phyloP scores from a whole-genome alignment of 2,329 filamentous ascomycete species.

The Parafenestella ontariensis region DNA sequence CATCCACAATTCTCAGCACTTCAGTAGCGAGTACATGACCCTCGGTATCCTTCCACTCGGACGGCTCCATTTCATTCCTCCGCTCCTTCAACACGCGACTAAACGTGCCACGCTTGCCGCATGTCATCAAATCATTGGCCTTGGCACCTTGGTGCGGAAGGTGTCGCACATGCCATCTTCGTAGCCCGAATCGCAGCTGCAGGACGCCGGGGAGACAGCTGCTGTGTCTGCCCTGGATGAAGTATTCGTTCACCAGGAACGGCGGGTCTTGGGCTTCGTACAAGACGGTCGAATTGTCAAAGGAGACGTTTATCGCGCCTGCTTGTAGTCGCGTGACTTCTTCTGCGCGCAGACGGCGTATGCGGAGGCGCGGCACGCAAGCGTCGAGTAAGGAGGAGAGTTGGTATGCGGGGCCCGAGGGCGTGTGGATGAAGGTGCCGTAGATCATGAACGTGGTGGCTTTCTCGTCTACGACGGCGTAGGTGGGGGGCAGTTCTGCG shows the following conservation, averaged over 20 bases:
- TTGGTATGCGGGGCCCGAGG: slow-evolving; percentile 32
- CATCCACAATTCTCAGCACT: slow-evolving; percentile 16
- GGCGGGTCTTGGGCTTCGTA: slow-evolving; percentile 39
- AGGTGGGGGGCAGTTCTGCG: slow-evolving; percentile 27
- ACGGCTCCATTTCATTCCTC: slow-evolving; percentile 23
- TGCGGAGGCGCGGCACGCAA: slow-evolving; percentile 23
- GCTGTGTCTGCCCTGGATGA: slow-evolving; percentile 22
- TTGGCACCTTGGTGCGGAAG: slow-evolving; percentile 17
- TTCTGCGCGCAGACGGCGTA: slow-evolving; percentile 26
- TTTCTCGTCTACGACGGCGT: slow-evolving; percentile 28
- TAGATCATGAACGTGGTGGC: slow-evolving; percentile 32
- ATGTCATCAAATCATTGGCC: slow-evolving; percentile 23
- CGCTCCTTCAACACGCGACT: slow-evolving; percentile 15
- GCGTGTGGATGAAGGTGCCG: slow-evolving; percentile 36
- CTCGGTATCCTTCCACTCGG: slow-evolving; percentile 30
- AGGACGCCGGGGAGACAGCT: slow-evolving; percentile 25
- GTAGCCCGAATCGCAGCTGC: slow-evolving; percentile 23
- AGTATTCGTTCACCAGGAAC: slow-evolving; percentile 28
- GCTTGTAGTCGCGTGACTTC: slow-evolving; percentile 25
- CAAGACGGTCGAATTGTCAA: slow-evolving; percentile 21
- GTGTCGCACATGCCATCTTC: slow-evolving; percentile 28
- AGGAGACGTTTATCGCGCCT: slow-evolving; percentile 23
- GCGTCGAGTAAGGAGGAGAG: slow-evolving; percentile 34
- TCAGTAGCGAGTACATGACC: slow-evolving; percentile 32
- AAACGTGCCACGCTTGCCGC: slow-evolving; percentile 27